Evolutionary conservation across 176 grass and related monocot genomes (phyloP).

Genomic region (Aegilops tauschii): DNA sequence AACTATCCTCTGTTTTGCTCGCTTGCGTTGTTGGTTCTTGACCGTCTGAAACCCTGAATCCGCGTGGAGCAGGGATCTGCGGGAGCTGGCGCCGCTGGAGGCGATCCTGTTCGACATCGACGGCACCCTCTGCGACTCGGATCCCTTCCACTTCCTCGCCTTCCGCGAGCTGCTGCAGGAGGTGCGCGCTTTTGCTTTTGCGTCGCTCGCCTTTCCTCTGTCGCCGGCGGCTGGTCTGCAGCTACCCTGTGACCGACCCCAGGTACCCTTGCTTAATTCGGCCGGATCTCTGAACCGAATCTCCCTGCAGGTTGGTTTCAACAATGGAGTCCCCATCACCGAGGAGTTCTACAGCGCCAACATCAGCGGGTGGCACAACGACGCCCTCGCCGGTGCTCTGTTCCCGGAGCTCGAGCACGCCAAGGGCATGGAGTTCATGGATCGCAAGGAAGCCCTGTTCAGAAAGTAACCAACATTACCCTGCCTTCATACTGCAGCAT

Average conservation of each 20-base stretch:
- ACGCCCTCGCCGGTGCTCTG: conserved; percentile 44
- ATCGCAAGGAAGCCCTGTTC: conserved; percentile 69
- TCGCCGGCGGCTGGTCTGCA: background rate
- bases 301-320: conserved; percentile 48
- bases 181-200: conserved; percentile 17
- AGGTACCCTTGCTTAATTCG: background rate
- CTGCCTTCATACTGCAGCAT: background rate
- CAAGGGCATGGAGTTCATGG: conserved; percentile 55
- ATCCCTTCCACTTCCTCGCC: conserved; percentile 76
- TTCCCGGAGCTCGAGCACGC: conserved; percentile 69
- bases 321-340: conserved; percentile 57
- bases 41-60: conserved; percentile 19
- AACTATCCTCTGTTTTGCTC: background rate
- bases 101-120: conserved; percentile 82
- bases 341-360: conserved; percentile 68
- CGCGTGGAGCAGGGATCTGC: conserved; percentile 15
- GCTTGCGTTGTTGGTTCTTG: background rate
- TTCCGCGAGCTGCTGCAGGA: conserved; percentile 64
- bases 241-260: background rate
- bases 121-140: conserved; percentile 81
- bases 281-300: background rate
- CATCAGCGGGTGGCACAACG: conserved; percentile 76
- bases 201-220: background rate
- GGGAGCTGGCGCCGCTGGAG: conserved; percentile 62
- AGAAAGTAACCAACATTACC: conserved; percentile 42